Conservation (phyloP, 2,329 filamentous ascomycete genomes). For the Fusarium robinianum region DNA sequence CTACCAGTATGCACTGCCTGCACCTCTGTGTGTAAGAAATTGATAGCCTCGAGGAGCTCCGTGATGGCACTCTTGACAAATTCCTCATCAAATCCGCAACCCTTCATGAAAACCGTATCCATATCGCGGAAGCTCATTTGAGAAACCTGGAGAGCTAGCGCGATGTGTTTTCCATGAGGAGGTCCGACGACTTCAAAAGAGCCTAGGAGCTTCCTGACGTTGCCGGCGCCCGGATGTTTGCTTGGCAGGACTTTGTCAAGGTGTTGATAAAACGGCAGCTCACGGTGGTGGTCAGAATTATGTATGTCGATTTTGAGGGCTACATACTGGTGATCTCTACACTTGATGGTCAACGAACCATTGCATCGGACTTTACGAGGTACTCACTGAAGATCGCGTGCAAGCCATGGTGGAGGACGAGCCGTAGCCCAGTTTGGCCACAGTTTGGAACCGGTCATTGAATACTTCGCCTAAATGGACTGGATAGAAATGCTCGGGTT, state of each 20-base stretch:
- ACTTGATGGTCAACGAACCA: too few relatives aligned
- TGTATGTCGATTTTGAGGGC: constrained; percentile 41
- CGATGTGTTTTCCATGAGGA: constrained; percentile 28
- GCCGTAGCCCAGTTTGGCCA: constrained; percentile 48
- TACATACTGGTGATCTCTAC: constrained; percentile 34
- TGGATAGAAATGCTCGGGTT: constrained; percentile 43
- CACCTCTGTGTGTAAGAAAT: constrained; percentile 43
- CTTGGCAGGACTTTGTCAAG: background rate
- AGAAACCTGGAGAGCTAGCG: constrained; percentile 30
- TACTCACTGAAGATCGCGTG: constrained; percentile 42
- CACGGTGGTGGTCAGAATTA: constrained; percentile 28
- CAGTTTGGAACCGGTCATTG: constrained; percentile 40
- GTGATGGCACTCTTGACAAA: constrained; percentile 40
- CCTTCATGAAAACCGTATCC: constrained; percentile 33
- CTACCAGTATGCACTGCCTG: constrained; percentile 42
- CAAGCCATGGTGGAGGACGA: constrained; percentile 48
- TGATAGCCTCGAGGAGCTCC: constrained; percentile 40
- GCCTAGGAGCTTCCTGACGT: constrained; percentile 26
- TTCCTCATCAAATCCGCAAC: constrained; percentile 31
- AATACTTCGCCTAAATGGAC: constrained; percentile 45
- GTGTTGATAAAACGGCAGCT: constrained; percentile 22
- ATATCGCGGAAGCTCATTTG: constrained; percentile 43
- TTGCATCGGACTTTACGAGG: constrained; percentile 17
- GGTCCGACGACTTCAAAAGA: constrained; percentile 29
- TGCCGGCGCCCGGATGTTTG: background rate